Base-by-base conservation (phyloP, 2,329 filamentous ascomycete genomes). In the Sporothrix phasma region DNA sequence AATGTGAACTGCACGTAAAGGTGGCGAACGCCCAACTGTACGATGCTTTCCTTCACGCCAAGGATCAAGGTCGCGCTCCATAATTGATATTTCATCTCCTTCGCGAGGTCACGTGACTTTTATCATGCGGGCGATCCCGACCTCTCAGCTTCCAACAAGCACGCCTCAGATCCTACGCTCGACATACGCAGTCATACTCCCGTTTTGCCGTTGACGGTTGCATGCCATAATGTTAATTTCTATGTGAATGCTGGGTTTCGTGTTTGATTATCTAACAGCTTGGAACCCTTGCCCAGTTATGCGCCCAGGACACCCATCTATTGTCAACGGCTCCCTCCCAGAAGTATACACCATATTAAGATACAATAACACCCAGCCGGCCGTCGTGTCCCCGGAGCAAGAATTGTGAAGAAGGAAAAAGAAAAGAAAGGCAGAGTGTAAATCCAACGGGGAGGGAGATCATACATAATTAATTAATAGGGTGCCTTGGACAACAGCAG, bases 281-380 rank as follows among this genome's bases (percentile, higher is more conserved):
- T 46, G 58, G 43, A 61, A 6, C 41, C 58, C 59, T 51, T 61
- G 43, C 51, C 59, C 59, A 61, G 59, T 31, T 15, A 43, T 64
- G 62, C 39, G 37, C 46, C 62, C 49, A 61, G 15, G 41, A 22
- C 43, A 46, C 37, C 39, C n/a, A 39, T 61, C 51, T 66, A 64
- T 63, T 26, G 46, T 17, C 58, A 46, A 34, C 58, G 29, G 39
- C 58, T 39, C 47, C 43, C 59, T 45, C 43, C 58, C 41, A 60
- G 53, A 62, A 58, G 34, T 49, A 67, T 67, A 67, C 63, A 65
- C 59, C 51, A 24, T 67, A 66, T 63, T 64, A 66, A 45, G 49
- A 66, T 66, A 63, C 61, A 62, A 41, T 41, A 59, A 62, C 46
- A 51, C 49, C 65, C 45, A 31, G 26, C 46, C 43, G 13, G 29